A percentile compares a stretch with the other conserved stretches of the same genome.
phyloP scores from a whole-genome alignment of 441 rosid genomes.

The Isatis lusitanica region DNA sequence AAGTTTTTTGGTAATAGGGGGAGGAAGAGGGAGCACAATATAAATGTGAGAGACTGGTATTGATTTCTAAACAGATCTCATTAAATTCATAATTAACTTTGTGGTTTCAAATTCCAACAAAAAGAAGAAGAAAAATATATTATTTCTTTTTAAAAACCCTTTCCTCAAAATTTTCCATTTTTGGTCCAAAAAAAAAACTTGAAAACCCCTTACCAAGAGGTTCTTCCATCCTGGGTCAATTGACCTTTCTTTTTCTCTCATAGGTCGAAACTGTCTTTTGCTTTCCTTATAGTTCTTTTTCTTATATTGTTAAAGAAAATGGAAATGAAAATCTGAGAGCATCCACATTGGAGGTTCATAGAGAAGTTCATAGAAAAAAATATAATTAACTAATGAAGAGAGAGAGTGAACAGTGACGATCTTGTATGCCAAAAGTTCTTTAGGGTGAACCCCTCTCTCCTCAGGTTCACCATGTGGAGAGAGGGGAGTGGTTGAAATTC shows the following conservation, averaged over 20 bases:
- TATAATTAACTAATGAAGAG: no score
- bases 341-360: no score
- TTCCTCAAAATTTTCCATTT: neutral
- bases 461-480: no score
- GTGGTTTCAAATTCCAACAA: conserved; percentile 3
- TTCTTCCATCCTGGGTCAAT: neutral
- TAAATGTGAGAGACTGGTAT: conserved; percentile 32
- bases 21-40: conserved; percentile 27
- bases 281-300: neutral
- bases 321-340: neutral
- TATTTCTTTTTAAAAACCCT: neutral
- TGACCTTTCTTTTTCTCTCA: conserved; percentile 10
- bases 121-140: neutral
- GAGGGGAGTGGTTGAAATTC: no score
- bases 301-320: neutral
- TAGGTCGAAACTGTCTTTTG: conserved; percentile 4
- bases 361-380: no score
- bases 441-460: no score
- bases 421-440: no score
- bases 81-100: conserved; percentile 30
- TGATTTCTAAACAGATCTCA: conserved; percentile 31
- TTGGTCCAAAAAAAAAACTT: conserved; percentile 6
- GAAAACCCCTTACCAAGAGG: neutral
- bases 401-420: no score
- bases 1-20: conserved; percentile 12